Conservation (phyloP, 1,284 basidiomycete genomes). For the Rugosomyces carneus region DNA sequence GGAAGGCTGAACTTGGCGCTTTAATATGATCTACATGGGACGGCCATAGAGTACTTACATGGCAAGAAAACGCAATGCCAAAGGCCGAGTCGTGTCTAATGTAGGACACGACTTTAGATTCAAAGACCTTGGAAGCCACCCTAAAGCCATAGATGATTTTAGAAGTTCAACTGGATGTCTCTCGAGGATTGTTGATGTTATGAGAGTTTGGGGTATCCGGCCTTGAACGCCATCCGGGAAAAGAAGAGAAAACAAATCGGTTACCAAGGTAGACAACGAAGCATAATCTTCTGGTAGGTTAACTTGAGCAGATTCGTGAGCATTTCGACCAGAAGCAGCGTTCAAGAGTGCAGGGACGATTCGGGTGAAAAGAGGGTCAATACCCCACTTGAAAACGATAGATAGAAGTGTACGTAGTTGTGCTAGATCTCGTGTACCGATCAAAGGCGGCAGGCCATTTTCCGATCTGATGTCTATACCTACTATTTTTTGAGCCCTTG, state of each 20-base stretch:
- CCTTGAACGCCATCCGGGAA: slow-evolving; percentile 45
- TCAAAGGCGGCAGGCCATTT: slow-evolving; percentile 27
- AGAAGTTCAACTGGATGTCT: slow-evolving; percentile 54
- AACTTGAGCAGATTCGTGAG: slow-evolving; percentile 35
- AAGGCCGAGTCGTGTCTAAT: slow-evolving; percentile 37
- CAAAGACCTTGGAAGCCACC: slow-evolving; percentile 60
- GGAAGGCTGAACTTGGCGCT: slow-evolving; percentile 40
- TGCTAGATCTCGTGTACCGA: slow-evolving; percentile 63
- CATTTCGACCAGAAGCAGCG: slow-evolving; percentile 33
- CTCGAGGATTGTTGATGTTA: slow-evolving; percentile 56
- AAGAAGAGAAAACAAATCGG: slow-evolving; percentile 41
- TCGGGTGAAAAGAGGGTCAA: slow-evolving; percentile 44
- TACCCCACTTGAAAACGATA: slow-evolving; percentile 65
- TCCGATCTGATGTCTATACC: slow-evolving; percentile 20
- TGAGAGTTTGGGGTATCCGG: slow-evolving; percentile 45
- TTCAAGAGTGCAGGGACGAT: slow-evolving; percentile 39
- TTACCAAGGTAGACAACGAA: slow-evolving; percentile 34
- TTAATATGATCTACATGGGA: slow-evolving; percentile 10
- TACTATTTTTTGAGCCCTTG: slow-evolving; percentile 44
- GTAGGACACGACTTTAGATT: slow-evolving; percentile 27
- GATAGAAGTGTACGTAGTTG: slow-evolving; percentile 58
- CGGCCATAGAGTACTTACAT: slow-evolving; percentile 35
- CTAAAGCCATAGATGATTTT: slow-evolving; percentile 51
- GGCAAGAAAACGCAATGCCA: slow-evolving; percentile 49
- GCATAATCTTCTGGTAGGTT: slow-evolving; percentile 26